These are phyloP conservation scores for Boletus pseudo-olivaceus DNA, from an alignment of 768 basidiomycete species.

Conservation along the genomic window DNA sequence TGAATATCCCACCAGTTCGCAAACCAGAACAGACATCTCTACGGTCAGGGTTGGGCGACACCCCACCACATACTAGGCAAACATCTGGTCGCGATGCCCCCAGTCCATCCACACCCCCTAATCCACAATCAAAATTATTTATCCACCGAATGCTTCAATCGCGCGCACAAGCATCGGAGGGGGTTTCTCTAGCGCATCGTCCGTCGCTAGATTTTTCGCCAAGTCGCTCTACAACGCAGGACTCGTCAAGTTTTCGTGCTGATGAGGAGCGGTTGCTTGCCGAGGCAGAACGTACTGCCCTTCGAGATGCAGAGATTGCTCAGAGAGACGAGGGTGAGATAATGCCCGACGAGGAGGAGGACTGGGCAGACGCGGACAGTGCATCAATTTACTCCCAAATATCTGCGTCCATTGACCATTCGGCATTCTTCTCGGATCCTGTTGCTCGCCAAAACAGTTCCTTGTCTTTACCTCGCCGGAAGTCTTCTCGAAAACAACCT, in stretches of 20 bases:
- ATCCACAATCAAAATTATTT: slow-evolving; percentile 8
- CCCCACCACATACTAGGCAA: background rate
- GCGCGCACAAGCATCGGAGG: slow-evolving; percentile 18
- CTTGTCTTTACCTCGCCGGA: slow-evolving; percentile 3
- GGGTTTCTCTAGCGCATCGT: background rate
- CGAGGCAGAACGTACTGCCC: slow-evolving; percentile 13
- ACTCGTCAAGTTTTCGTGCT: background rate
- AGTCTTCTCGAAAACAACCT: slow-evolving; percentile 7
- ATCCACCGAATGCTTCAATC: slow-evolving; percentile 20
- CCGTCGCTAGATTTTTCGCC: slow-evolving; percentile 1
- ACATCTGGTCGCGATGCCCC: background rate
- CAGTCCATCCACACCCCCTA: background rate
- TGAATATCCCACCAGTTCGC: slow-evolving; percentile 6
- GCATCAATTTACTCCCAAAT: slow-evolving; percentile 25
- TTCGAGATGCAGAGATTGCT: slow-evolving; percentile 11
- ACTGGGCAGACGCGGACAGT: background rate
- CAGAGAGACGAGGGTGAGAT: background rate
- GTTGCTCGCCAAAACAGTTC: background rate
- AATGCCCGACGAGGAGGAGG: background rate
- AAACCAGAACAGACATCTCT: background rate
- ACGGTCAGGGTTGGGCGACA: background rate
- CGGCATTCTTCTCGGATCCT: background rate
- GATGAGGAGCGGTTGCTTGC: slow-evolving; percentile 15
- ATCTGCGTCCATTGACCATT: slow-evolving; percentile 20
- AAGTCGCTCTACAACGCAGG: slow-evolving; percentile 7